These are phyloP conservation scores for Daldinia loculata DNA, from an alignment of 495 filamentous ascomycete genomes.

Conservation along the genomic window DNA sequence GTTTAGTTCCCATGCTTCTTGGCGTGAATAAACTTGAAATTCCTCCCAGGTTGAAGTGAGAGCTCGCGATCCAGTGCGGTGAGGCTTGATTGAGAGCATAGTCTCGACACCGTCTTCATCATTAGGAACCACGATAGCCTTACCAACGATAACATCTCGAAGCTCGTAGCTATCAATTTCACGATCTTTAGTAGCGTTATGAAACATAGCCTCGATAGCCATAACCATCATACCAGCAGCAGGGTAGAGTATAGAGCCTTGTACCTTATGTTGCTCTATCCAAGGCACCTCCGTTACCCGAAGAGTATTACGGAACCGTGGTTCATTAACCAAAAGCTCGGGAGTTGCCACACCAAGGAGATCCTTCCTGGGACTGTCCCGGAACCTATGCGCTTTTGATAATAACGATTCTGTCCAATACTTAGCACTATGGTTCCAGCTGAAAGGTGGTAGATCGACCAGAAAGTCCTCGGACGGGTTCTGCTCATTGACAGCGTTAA, in stretches of 20 bases:
- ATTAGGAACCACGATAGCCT: slow-evolving; percentile 2
- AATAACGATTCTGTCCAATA: slow-evolving; percentile 57
- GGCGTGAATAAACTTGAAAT: neutral
- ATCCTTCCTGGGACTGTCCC: slow-evolving; percentile 45
- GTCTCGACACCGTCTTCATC: neutral
- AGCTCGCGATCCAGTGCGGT: neutral
- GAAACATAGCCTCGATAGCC: slow-evolving; percentile 52
- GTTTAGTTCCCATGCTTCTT: neutral
- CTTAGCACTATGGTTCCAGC: slow-evolving; percentile 57
- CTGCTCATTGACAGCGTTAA: neutral
- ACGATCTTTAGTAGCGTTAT: slow-evolving; percentile 39
- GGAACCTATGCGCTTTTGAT: slow-evolving; percentile 35
- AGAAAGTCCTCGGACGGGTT: neutral
- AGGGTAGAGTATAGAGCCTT: slow-evolving; percentile 52
- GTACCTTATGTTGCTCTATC: slow-evolving; percentile 56
- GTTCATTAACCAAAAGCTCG: slow-evolving; percentile 48
- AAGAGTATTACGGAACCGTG: slow-evolving; percentile 53
- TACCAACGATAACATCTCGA: slow-evolving; percentile 7
- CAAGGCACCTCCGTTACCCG: slow-evolving; percentile 51
- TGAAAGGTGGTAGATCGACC: slow-evolving; percentile 48
- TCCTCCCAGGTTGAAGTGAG: neutral
- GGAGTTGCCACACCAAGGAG: slow-evolving; percentile 55
- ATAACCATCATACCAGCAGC: slow-evolving; percentile 54
- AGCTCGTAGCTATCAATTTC: slow-evolving; percentile 11
- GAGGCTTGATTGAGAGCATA: neutral